These are phyloP conservation scores for Paspalum notatum DNA, from an alignment of 176 grass and related monocot species.

Conservation along the genomic window DNA sequence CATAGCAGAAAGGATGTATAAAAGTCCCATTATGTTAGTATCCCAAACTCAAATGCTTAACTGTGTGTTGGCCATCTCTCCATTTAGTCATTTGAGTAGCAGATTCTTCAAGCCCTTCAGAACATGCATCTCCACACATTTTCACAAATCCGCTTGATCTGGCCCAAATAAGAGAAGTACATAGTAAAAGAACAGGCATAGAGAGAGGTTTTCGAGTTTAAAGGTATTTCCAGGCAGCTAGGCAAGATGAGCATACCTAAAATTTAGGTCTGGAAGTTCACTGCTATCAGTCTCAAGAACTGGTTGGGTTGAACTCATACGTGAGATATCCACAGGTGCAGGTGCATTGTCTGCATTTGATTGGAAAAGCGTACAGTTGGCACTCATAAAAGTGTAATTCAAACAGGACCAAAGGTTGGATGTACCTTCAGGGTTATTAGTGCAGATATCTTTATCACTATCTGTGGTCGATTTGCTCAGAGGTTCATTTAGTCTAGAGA, in stretches of 20 bases:
- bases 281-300: constrained; percentile 45
- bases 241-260: constrained; percentile 53
- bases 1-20: constrained; percentile 19
- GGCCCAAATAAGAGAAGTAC: constrained; percentile 33
- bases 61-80: constrained; percentile 59
- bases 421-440: constrained; percentile 57
- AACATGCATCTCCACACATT: constrained; percentile 39
- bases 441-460: constrained; percentile 44
- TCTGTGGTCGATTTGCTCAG: constrained; percentile 38
- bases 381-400: constrained; percentile 23
- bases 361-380: constrained; percentile 32
- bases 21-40: constrained; percentile 4
- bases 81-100: constrained; percentile 74
- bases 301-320: constrained; percentile 54
- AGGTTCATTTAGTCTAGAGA: constrained; percentile 55
- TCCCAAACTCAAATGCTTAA: constrained; percentile 55
- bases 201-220: constrained; percentile 22
- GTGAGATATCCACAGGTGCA: constrained; percentile 34
- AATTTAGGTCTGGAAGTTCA: constrained; percentile 52
- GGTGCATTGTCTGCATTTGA: constrained; percentile 45
- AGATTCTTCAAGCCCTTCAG: constrained; percentile 55
- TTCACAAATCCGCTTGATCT: constrained; percentile 41
- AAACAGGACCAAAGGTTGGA: constrained; percentile 3
- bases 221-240: constrained; percentile 30
- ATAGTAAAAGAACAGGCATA: constrained; percentile 17